Percentiles rank a stretch among this genome's conserved stretches.
These are phyloP conservation scores for Sarocladiaceae sp. DNA, from an alignment of 2,329 filamentous ascomycete species.

Conservation along the genomic window DNA sequence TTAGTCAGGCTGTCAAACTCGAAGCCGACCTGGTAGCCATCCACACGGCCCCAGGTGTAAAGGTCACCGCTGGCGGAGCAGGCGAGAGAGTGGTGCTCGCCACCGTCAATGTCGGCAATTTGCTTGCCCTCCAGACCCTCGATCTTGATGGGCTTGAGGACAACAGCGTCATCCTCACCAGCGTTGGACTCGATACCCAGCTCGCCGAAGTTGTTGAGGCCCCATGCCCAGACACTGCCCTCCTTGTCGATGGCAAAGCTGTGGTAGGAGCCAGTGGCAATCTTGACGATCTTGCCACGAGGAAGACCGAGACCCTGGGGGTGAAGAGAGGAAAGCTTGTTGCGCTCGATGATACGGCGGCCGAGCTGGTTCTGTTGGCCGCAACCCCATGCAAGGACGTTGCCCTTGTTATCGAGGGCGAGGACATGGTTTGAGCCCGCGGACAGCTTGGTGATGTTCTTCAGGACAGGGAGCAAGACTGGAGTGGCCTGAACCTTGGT, in stretches of 20 bases:
- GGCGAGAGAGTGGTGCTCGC: constrained; percentile 69
- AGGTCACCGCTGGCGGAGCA: constrained; percentile 53
- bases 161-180: constrained; percentile 53
- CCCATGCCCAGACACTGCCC: constrained; percentile 75
- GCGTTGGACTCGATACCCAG: constrained; percentile 60
- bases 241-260: constrained; percentile 72
- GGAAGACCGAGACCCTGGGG: constrained; percentile 54
- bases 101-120: constrained; percentile 67
- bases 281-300: constrained; percentile 53
- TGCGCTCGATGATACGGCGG: constrained; percentile 57
- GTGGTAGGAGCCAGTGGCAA: constrained; percentile 71
- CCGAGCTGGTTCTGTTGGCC: constrained; percentile 63
- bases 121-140: constrained; percentile 57
- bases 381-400: constrained; percentile 67
- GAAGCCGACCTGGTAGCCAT: constrained; percentile 51
- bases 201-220: constrained; percentile 82
- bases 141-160: constrained; percentile 68
- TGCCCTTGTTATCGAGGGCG: constrained; percentile 60
- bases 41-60: constrained; percentile 56
- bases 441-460: constrained; percentile 60
- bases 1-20: constrained; percentile 44
- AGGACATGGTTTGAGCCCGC: constrained; percentile 69
- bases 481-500: constrained; percentile 48
- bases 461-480: constrained; percentile 55
- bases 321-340: constrained; percentile 56